A percentile compares a stretch with the other conserved stretches of the same genome.
These are phyloP conservation scores for Barbarea vulgaris DNA, from an alignment of 345 rosid species.

Conservation along the genomic window DNA sequence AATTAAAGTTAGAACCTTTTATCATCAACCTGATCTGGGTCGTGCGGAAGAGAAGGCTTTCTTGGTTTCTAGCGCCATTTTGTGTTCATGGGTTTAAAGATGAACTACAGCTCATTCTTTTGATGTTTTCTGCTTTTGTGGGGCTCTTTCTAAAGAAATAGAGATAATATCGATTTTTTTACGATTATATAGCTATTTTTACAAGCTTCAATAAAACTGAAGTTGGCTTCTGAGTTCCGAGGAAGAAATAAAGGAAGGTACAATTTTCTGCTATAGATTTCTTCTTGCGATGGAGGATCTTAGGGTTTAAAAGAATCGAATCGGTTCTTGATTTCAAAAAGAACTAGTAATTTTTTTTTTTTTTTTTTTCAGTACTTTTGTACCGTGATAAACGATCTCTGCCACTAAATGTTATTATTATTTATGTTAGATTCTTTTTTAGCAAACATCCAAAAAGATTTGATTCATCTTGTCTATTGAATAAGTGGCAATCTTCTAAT, in stretches of 20 bases:
- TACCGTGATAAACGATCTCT: conserved; percentile 18
- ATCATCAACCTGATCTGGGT: conserved; percentile 29
- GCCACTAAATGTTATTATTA: conserved; percentile 43
- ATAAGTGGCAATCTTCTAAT: conserved; percentile 48
- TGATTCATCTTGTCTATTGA: conserved; percentile 55
- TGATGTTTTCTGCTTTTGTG: conserved; percentile 46
- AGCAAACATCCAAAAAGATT: conserved; percentile 44
- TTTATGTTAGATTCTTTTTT: conserved; percentile 37
- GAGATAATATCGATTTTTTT: not conserved
- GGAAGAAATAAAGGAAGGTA: conserved; percentile 9
- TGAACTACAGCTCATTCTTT: conserved; percentile 53
- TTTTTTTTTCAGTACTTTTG: not conserved
- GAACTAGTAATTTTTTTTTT: no score
- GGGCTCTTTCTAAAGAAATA: conserved; percentile 30
- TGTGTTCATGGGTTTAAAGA: conserved; percentile 44
- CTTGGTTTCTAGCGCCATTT: conserved; percentile 29
- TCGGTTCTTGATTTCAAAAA: not conserved
- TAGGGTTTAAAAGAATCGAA: conserved; percentile 12
- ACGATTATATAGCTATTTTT: conserved; percentile 20
- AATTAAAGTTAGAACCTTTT: conserved; percentile 24
- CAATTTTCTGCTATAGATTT: not conserved
- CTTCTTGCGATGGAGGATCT: not conserved
- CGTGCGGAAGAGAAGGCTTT: conserved; percentile 15
- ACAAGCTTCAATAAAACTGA: conserved; percentile 20
- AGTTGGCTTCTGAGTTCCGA: not conserved